Base-by-base conservation (phyloP, 2,329 filamentous ascomycete genomes). In the Aspergillus ochraceoroseus region DNA sequence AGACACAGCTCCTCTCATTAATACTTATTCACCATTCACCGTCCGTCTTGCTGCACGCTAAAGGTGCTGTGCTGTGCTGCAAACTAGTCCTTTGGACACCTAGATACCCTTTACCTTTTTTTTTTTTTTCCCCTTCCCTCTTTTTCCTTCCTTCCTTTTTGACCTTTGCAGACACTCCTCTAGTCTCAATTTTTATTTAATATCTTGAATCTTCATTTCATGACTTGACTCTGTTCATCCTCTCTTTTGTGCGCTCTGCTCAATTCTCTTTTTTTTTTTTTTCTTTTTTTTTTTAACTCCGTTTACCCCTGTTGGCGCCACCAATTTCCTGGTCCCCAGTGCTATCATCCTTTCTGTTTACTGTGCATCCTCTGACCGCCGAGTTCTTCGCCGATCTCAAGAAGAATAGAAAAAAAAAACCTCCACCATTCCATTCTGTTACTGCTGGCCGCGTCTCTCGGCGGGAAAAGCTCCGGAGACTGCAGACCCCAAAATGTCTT, bases 401-500 rank as follows among this genome's bases (percentile, higher is more conserved):
- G 26, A 36, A 36, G 27, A 26, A 27, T 2, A 28, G 13, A 9
- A 14, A 28, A 28, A 28, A 28, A 28, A 4, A 28, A 28, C 12
- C 11, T n/a, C 26, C 26, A 22, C 20, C 33, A 37, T 41, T 43
- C 38, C 22, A 15, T 27, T 42, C 30, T 46, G 25, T 36, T 28
- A 15, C 46, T 43, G 25, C 13, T 43, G 38, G 46, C 49, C 49
- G 47, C 51, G 46, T 46, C 39, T 48, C 38, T 44, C 41, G 31
- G 33, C 34, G 43, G 39, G 40, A 32, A 35, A 36, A 38, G 41
- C 38, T 35, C 26, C 35, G 42, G 46, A 32, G 38, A 36, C 39
- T 35, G 33, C 43, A 40, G 28, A 32, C 14, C 32, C 28, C 43
- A 60, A 47, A 32, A 78, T 79, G 74, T 68, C 76, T 40, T 77